Percentiles rank a stretch among this genome's conserved stretches.
Evolutionary conservation across 208 protist genomes (phyloP).

Genomic region (Zelonia costaricensis): DNA sequence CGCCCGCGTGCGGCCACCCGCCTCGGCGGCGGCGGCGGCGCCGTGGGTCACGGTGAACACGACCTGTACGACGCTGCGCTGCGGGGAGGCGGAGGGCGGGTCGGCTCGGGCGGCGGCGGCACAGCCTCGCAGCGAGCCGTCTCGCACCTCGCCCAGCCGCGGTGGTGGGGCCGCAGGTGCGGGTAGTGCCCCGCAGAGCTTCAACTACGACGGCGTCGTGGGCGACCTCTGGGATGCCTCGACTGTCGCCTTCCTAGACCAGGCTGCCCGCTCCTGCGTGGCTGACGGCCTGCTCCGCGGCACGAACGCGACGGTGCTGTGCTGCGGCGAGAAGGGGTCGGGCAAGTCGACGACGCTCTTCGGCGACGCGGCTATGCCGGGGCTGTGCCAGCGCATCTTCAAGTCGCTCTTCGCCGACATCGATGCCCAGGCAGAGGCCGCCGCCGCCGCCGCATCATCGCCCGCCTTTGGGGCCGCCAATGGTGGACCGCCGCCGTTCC

Average conservation of each 20-base stretch:
- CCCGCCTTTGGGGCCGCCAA: neutral
- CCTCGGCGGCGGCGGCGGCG: neutral
- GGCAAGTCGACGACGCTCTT: constrained; percentile 88
- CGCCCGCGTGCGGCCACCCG: constrained; percentile 28
- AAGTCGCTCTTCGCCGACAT: constrained; percentile 6
- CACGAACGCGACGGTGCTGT: constrained; percentile 71
- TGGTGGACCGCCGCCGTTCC: no score
- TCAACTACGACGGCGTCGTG: constrained; percentile 73
- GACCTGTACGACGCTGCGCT: neutral
- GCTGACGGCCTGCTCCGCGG: constrained; percentile 27
- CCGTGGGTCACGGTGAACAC: constrained; percentile 8
- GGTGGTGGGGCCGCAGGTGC: no score
- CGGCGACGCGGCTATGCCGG: constrained; percentile 30
- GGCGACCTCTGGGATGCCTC: constrained; percentile 37
- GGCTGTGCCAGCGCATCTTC: constrained; percentile 18
- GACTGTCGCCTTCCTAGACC: constrained; percentile 50
- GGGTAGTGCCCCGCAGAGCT: constrained; percentile 30
- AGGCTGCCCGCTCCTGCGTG: constrained; percentile 30
- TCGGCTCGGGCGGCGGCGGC: neutral
- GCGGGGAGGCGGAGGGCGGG: neutral
- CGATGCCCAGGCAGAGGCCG: neutral
- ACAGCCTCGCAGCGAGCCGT: no score
- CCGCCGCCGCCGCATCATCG: neutral
- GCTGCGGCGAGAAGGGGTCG: constrained; percentile 68
- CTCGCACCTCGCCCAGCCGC: no score